Conservation (phyloP, 139 green algal genomes). For the Edaphochlamys debaryana region DNA sequence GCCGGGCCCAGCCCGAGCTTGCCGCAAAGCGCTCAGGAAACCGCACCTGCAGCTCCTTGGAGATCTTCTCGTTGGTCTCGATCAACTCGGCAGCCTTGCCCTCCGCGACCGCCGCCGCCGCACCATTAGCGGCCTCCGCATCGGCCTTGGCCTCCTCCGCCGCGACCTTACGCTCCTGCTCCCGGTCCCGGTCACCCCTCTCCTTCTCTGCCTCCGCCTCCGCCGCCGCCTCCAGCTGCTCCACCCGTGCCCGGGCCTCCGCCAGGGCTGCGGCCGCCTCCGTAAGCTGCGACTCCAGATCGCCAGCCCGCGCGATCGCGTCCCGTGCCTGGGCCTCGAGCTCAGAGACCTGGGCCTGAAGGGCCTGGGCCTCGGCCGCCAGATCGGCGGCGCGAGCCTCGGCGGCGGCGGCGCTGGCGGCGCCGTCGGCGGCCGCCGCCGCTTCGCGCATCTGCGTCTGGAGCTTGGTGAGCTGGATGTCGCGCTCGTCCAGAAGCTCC, state of each 20-base stretch:
- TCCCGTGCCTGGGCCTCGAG: not conserved
- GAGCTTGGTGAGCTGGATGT: not conserved
- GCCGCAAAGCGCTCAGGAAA: no score
- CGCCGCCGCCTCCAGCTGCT: conserved; percentile 5
- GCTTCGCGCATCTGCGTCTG: not conserved
- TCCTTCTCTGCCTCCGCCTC: not conserved
- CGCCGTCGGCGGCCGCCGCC: not conserved
- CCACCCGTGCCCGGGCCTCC: conserved; percentile 5
- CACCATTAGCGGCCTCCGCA: not conserved
- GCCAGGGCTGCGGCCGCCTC: not conserved
- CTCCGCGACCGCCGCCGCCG: not conserved
- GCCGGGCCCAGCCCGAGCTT: no score
- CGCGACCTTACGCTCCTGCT: not conserved
- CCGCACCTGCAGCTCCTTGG: conserved; percentile 19
- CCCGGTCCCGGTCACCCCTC: not conserved
- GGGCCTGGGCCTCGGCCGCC: not conserved
- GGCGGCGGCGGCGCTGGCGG: not conserved
- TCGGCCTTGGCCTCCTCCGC: not conserved
- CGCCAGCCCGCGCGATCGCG: not conserved
- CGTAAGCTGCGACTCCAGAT: conserved; percentile 3
- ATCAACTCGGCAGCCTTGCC: not conserved
- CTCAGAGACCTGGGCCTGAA: not conserved
- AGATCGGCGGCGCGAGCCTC: no score
- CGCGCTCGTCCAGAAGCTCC: not conserved
- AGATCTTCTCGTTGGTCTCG: not conserved